Percentiles rank a stretch among this genome's conserved stretches.
These are phyloP conservation scores for Haplosporangium sp. DNA, from an alignment of 371 early-diverging fungal genomes.

Conservation along the genomic window DNA sequence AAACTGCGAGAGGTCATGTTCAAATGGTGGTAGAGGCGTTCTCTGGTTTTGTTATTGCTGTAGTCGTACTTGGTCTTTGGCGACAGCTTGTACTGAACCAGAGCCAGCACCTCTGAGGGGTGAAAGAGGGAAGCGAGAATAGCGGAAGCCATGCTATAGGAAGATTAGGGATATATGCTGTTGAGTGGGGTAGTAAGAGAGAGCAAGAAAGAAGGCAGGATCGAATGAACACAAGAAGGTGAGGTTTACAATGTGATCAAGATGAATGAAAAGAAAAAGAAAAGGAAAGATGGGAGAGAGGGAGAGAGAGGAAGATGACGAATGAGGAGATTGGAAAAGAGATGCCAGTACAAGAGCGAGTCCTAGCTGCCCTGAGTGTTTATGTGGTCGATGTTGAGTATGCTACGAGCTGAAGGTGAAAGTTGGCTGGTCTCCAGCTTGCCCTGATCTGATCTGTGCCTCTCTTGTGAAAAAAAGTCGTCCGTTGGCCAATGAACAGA, in stretches of 20 bases:
- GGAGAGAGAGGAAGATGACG: constrained; percentile 1
- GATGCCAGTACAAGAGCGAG: not conserved
- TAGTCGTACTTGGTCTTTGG: constrained; percentile 64
- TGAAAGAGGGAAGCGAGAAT: constrained; percentile 77
- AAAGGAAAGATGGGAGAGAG: not conserved
- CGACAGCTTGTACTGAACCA: constrained; percentile 80
- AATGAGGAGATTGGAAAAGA: constrained; percentile 8
- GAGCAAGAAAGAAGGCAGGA: not conserved
- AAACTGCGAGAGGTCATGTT: constrained; percentile 95
- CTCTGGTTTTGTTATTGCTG: constrained; percentile 67
- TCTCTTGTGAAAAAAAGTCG: no score
- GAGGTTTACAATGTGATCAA: not conserved
- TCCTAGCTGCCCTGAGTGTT: no score
- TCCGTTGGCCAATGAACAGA: no score
- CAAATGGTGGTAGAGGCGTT: constrained; percentile 89
- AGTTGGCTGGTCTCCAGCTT: not conserved
- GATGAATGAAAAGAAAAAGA: not conserved
- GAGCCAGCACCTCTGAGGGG: constrained; percentile 88
- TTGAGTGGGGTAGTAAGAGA: not conserved
- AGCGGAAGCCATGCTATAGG: constrained; percentile 42
- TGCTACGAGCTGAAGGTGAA: not conserved
- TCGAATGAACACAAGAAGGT: not conserved
- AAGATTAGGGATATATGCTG: not conserved
- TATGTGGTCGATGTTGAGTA: not conserved
- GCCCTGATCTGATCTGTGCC: no score